Conservation (phyloP, 805 yeast genomes). For the Yamadazyma paraphyllophila region DNA sequence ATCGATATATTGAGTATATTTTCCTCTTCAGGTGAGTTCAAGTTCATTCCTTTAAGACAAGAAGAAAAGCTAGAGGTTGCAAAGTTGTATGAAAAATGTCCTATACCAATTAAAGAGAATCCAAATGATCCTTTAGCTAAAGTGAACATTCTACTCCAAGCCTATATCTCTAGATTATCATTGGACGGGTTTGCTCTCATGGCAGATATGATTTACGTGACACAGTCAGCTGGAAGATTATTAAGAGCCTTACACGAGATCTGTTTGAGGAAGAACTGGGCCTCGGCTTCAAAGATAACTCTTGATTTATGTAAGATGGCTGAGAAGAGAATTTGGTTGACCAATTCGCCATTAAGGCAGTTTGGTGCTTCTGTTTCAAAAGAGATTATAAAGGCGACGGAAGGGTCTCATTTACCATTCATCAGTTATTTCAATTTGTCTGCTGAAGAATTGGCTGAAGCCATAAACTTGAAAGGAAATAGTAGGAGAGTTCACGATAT, state of each 20-base stretch:
- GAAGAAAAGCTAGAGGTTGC: slow-evolving; percentile 79
- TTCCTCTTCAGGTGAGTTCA: slow-evolving; percentile 81
- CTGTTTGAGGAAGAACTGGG: slow-evolving; percentile 67
- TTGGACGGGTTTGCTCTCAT: slow-evolving; percentile 87
- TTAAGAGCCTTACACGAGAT: slow-evolving; percentile 84
- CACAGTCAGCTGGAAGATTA: slow-evolving; percentile 90
- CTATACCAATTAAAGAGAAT: slow-evolving; percentile 80
- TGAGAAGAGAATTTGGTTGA: slow-evolving; percentile 78
- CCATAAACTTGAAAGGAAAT: slow-evolving; percentile 65
- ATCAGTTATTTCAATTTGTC: slow-evolving; percentile 65
- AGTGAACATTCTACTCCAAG: slow-evolving; percentile 74
- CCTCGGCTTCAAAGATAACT: slow-evolving; percentile 54
- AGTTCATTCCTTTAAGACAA: slow-evolving; percentile 75
- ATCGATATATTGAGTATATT: slow-evolving; percentile 78
- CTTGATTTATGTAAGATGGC: slow-evolving; percentile 76
- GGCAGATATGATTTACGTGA: slow-evolving; percentile 90
- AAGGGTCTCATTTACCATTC: slow-evolving; percentile 83
- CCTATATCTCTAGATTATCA: slow-evolving; percentile 74
- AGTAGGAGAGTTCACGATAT: slow-evolving; percentile 61
- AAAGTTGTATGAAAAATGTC: slow-evolving; percentile 68
- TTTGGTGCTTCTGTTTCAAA: slow-evolving; percentile 63
- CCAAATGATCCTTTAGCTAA: slow-evolving; percentile 73
- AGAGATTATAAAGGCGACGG: slow-evolving; percentile 71
- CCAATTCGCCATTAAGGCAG: slow-evolving; percentile 84
- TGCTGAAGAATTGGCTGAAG: slow-evolving; percentile 79